phyloP scores from a whole-genome alignment of 1,139 yeast species.

The Yamadazyma jaroonii region DNA sequence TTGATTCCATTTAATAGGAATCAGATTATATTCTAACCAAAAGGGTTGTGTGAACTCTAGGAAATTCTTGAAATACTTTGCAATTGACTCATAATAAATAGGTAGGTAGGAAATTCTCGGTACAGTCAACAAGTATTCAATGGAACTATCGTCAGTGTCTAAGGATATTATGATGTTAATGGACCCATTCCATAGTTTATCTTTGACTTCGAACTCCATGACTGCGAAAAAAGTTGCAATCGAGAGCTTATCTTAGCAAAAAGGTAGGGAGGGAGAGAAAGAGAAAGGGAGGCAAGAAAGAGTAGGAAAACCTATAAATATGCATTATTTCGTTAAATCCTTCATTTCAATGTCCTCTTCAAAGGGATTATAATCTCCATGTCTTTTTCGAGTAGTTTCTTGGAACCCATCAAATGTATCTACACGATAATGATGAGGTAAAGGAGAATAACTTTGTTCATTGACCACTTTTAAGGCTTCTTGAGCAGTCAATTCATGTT shows the following conservation, averaged over 20 bases:
- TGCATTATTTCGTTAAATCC: conserved; percentile 5
- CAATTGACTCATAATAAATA: conserved; percentile 36
- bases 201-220: conserved; percentile 21
- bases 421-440: conserved; percentile 17
- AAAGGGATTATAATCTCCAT: conserved; percentile 1
- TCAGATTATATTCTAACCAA: conserved; percentile 69
- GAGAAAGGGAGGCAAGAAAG: neutral
- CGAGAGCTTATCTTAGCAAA: no score
- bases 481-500: conserved; percentile 13
- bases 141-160: conserved; percentile 1
- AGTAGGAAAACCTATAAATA: neutral
- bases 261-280: no score
- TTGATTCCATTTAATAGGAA: conserved; percentile 72
- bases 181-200: conserved; percentile 54
- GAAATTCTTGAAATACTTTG: conserved; percentile 38
- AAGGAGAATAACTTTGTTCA: conserved; percentile 15
- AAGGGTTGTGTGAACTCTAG: conserved; percentile 28
- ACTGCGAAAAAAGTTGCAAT: neutral
- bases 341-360: conserved; percentile 5
- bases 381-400: neutral
- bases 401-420: conserved; percentile 15
- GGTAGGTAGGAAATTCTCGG: conserved; percentile 61
- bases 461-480: conserved; percentile 15
- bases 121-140: conserved; percentile 23
- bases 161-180: conserved; percentile 39